phyloP scores from a whole-genome alignment of 441 rosid genomes.

The Manihot esculenta region DNA sequence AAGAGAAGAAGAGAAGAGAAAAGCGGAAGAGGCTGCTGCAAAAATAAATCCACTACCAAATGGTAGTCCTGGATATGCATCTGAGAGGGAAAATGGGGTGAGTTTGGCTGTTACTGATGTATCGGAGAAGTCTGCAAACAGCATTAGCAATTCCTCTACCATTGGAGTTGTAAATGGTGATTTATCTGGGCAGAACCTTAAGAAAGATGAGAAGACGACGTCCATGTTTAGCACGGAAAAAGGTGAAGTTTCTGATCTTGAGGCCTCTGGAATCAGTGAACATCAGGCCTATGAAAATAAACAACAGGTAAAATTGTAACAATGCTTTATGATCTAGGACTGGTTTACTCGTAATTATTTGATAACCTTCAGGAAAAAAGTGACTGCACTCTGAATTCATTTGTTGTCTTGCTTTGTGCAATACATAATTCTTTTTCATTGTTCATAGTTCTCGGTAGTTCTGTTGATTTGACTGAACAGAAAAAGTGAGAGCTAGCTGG shows the following conservation, averaged over 20 bases:
- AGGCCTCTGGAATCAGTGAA: slow-evolving; percentile 27
- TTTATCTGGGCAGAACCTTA: slow-evolving; percentile 31
- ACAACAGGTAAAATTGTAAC: slow-evolving; percentile 26
- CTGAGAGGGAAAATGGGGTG: slow-evolving; percentile 28
- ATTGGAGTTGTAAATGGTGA: slow-evolving; percentile 47
- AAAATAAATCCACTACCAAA: slow-evolving; percentile 32
- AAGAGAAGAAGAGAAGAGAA: slow-evolving; percentile 60
- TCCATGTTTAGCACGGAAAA: slow-evolving; percentile 20
- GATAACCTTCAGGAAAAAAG: background rate
- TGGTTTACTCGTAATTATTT: background rate
- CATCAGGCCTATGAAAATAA: slow-evolving; percentile 29
- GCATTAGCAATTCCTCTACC: slow-evolving; percentile 31
- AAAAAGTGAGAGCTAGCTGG: background rate
- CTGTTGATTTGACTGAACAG: background rate
- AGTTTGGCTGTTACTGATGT: slow-evolving; percentile 14
- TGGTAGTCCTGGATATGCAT: slow-evolving; percentile 19
- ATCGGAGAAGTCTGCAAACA: slow-evolving; percentile 24
- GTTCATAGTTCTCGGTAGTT: background rate
- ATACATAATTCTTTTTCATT: background rate
- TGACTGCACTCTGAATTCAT: background rate
- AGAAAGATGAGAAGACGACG: slow-evolving; percentile 28
- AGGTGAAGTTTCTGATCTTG: slow-evolving; percentile 27
- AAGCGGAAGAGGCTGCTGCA: slow-evolving; percentile 44
- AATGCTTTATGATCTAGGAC: background rate
- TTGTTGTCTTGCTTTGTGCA: background rate